Percentiles rank a stretch among this genome's conserved stretches.
Evolutionary conservation across 108 stramenopile species (phyloP).

Genomic region (Fragilariopsis cylindrus): DNA sequence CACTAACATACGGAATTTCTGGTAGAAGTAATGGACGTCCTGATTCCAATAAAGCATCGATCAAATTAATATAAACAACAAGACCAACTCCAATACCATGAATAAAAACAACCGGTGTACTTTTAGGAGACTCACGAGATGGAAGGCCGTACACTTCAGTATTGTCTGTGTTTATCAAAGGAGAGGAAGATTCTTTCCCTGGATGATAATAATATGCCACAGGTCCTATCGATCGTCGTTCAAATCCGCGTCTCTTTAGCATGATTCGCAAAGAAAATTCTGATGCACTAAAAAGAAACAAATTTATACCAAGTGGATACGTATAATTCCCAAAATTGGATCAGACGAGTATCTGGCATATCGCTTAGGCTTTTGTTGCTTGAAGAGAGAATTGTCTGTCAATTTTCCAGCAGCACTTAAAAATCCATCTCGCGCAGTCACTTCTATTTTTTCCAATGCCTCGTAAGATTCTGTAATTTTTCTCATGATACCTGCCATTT

Average conservation of each 20-base stretch:
- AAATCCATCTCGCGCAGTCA: slow-evolving; percentile 60
- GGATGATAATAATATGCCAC: slow-evolving; percentile 81
- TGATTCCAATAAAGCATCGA: slow-evolving; percentile 63
- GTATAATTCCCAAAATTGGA: slow-evolving; percentile 73
- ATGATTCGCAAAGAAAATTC: slow-evolving; percentile 67
- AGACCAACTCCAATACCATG: slow-evolving; percentile 89
- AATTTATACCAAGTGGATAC: slow-evolving; percentile 75
- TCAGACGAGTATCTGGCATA: slow-evolving; percentile 74
- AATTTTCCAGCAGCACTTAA: slow-evolving; percentile 67
- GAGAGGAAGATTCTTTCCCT: slow-evolving; percentile 31
- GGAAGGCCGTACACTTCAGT: slow-evolving; percentile 1
- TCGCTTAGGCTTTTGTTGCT: slow-evolving; percentile 48
- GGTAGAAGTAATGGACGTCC: slow-evolving; percentile 78
- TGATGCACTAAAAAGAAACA: slow-evolving; percentile 60
- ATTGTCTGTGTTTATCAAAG: neutral
- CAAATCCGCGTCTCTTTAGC: slow-evolving; percentile 72
- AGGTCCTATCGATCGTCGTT: slow-evolving; percentile 60
- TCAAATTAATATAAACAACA: slow-evolving; percentile 68
- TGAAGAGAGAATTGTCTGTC: slow-evolving; percentile 47
- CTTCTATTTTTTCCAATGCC: slow-evolving; percentile 64
- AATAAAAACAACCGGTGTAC: slow-evolving; percentile 75
- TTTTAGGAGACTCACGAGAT: slow-evolving; percentile 6
- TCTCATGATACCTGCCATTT: slow-evolving; percentile 85
- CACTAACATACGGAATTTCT: slow-evolving; percentile 81
- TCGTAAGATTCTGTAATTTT: slow-evolving; percentile 84